Conservation (phyloP, 441 rosid species). For the Pelargonium cotyledonis region DNA sequence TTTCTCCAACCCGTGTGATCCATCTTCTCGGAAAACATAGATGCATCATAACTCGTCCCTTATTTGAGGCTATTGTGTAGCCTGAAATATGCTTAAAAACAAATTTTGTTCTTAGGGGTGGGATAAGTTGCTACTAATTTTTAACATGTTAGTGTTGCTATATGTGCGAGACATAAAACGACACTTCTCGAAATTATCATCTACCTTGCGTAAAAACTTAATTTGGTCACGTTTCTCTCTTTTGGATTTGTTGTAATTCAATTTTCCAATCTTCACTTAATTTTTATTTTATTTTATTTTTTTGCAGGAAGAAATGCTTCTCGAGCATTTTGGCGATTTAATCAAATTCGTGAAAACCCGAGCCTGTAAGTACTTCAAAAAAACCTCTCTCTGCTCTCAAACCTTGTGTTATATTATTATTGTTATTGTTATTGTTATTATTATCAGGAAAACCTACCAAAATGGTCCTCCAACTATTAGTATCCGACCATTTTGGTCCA, state of each 20-base stretch:
- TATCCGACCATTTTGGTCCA: too few species aligned
- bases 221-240: neutral
- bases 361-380: constrained; percentile 54
- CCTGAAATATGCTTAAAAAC: too few species aligned
- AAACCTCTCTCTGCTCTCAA: neutral
- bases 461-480: too few species aligned
- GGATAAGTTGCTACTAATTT: too few species aligned
- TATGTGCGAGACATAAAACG: neutral
- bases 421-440: too few species aligned
- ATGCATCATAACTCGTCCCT: neutral
- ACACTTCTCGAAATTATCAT: neutral
- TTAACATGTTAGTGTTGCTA: neutral
- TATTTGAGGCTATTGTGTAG: neutral
- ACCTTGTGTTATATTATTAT: constrained; percentile 1
- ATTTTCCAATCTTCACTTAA: neutral
- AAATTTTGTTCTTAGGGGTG: too few species aligned
- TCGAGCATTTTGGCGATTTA: constrained; percentile 87
- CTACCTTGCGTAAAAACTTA: neutral
- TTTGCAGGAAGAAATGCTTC: constrained; percentile 79
- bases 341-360: constrained; percentile 88
- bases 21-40: neutral
- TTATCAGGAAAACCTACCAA: too few species aligned
- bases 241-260: neutral
- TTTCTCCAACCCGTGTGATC: neutral
- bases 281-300: neutral